Evolutionary conservation across 345 rosid species (phyloP).

Genomic region (Populus ilicifolia): DNA sequence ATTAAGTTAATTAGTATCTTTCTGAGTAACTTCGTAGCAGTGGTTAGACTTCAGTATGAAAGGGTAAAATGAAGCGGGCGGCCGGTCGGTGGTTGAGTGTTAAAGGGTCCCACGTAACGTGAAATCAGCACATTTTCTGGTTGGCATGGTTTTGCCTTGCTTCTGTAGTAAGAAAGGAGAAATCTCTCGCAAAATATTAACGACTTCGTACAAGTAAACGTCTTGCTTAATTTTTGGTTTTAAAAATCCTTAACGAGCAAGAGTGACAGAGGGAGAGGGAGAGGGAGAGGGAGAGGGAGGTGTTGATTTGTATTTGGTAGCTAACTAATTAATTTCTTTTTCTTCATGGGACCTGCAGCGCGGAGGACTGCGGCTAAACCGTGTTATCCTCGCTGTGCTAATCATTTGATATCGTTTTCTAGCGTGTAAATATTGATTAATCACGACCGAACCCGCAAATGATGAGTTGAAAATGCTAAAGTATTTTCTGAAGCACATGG

Average conservation of each 20-base stretch:
- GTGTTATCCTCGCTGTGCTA: slow-evolving; percentile 15
- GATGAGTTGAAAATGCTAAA: too few species aligned
- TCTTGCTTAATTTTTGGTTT: background rate
- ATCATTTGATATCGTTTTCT: slow-evolving; percentile 10
- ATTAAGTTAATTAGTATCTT: too few species aligned
- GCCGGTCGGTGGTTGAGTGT: background rate
- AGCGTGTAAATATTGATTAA: background rate
- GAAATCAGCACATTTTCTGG: background rate
- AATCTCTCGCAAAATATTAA: background rate
- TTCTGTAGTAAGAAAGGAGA: slow-evolving; percentile 8
- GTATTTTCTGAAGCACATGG: background rate
- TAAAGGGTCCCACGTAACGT: background rate
- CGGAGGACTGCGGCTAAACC: background rate
- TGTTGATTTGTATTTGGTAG: background rate
- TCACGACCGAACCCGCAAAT: background rate
- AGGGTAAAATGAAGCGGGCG: background rate
- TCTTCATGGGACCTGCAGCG: background rate
- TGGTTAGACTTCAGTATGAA: background rate
- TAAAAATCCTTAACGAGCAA: background rate
- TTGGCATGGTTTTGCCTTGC: slow-evolving; percentile 4
- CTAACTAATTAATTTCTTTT: too few species aligned
- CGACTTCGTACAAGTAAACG: slow-evolving; percentile 21
- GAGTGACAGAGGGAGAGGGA: background rate
- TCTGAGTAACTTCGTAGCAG: too few species aligned
- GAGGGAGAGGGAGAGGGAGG: background rate